A percentile compares a stretch with the other conserved stretches of the same genome.
These are phyloP conservation scores for Priceomyces haplophilus DNA, from an alignment of 805 yeast genomes.

Conservation along the genomic window DNA sequence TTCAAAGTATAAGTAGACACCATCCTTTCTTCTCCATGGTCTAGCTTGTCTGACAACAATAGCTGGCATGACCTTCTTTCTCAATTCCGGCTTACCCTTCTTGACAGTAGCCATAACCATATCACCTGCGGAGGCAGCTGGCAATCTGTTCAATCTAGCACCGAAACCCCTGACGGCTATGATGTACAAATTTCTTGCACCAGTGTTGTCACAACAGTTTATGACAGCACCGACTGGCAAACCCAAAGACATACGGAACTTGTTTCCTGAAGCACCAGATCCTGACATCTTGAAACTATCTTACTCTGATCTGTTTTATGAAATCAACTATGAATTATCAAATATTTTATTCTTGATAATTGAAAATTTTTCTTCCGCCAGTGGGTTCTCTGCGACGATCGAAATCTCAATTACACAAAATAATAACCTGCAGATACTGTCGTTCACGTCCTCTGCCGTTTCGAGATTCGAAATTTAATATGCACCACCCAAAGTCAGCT, in stretches of 20 bases:
- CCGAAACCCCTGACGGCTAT: slow-evolving; percentile 98
- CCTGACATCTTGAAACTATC: slow-evolving; percentile 63
- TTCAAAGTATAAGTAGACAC: slow-evolving; percentile 98
- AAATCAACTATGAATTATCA: slow-evolving; percentile 2
- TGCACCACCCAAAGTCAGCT: not conserved
- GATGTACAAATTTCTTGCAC: slow-evolving; percentile 99
- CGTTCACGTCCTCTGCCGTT: not conserved
- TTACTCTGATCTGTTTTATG: slow-evolving; percentile 20
- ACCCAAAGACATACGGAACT: slow-evolving; percentile 99
- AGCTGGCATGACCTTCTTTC: slow-evolving; percentile 99
- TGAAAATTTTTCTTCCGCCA: slow-evolving; percentile 3
- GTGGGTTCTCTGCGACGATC: not conserved
- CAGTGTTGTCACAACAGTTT: slow-evolving; percentile 99
- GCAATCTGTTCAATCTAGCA: slow-evolving; percentile 99
- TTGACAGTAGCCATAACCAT: slow-evolving; percentile 99
- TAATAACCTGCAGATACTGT: not conserved
- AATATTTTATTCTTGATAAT: not conserved
- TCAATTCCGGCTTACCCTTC: slow-evolving; percentile 99
- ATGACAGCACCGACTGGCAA: slow-evolving; percentile 99
- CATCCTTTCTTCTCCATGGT: slow-evolving; percentile 99
- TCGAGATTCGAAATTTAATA: not conserved
- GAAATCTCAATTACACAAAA: slow-evolving; percentile 3
- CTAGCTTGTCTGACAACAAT: slow-evolving; percentile 98
- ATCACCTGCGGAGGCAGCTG: slow-evolving; percentile 99
- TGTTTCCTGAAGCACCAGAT: slow-evolving; percentile 98